Percentiles rank a stretch among this genome's conserved stretches.
These are phyloP conservation scores for button mushroom (Agaricus bisporus) DNA, from an alignment of 768 basidiomycete genomes.

Conservation along the genomic window DNA sequence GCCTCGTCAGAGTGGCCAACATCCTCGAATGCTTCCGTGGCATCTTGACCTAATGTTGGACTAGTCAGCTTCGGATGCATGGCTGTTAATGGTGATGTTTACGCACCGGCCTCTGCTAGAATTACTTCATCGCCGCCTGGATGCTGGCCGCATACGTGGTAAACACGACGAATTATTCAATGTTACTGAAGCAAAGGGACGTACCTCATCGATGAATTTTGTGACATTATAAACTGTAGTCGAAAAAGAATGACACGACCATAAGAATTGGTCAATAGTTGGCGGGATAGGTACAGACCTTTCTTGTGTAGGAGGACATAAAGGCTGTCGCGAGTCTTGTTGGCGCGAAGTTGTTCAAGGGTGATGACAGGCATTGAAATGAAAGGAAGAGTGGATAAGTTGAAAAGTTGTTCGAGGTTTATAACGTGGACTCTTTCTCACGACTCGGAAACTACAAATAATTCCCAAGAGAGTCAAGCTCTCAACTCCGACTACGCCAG, in stretches of 20 bases:
- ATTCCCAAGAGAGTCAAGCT: constrained; percentile 22
- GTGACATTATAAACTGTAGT: constrained; percentile 84
- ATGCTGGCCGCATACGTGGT: constrained; percentile 39
- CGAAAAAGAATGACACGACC: constrained; percentile 5
- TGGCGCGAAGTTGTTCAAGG: constrained; percentile 70
- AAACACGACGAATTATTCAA: not conserved
- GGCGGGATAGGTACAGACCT: constrained; percentile 40
- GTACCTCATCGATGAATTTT: constrained; percentile 92
- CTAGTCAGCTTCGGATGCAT: constrained; percentile 7
- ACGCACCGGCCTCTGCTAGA: constrained; percentile 83
- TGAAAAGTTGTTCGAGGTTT: constrained; percentile 12
- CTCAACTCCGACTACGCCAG: not conserved
- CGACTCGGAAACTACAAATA: constrained; percentile 1
- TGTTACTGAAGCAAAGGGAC: constrained; percentile 8
- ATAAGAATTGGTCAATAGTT: constrained; percentile 29
- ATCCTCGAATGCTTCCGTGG: constrained; percentile 98
- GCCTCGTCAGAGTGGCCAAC: constrained; percentile 99
- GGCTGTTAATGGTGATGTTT: constrained; percentile 11
- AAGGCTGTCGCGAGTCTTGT: constrained; percentile 69
- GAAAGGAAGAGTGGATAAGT: constrained; percentile 14
- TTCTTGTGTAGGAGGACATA: constrained; percentile 84
- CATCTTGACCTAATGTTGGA: constrained; percentile 70
- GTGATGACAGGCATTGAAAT: constrained; percentile 44
- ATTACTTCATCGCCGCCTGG: constrained; percentile 99
- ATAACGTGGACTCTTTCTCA: constrained; percentile 16